phyloP scores from a whole-genome alignment of 345 rosid genomes.

The Brassica rapa region DNA sequence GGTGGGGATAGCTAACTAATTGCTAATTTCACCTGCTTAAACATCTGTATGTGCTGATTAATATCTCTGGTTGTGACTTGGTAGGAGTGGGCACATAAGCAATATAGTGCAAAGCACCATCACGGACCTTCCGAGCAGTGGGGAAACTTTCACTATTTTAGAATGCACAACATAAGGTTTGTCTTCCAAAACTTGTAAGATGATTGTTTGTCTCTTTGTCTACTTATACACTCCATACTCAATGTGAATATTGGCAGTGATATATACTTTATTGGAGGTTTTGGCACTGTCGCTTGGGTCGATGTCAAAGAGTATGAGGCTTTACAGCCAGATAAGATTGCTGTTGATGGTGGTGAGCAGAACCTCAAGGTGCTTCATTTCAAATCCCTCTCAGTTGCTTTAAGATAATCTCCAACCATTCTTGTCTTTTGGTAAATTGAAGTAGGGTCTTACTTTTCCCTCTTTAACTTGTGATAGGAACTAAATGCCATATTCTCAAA shows the following conservation, averaged over 20 bases:
- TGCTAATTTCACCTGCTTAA: not conserved
- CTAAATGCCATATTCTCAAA: conserved; percentile 81
- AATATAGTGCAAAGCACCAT: conserved; percentile 81
- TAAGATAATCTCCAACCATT: not conserved
- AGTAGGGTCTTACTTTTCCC: not conserved
- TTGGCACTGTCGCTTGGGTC: conserved; percentile 99
- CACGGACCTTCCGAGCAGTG: conserved; percentile 92
- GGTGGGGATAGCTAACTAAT: conserved; percentile 41
- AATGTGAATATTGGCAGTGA: conserved; percentile 53
- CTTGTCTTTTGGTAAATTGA: not conserved
- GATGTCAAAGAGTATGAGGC: conserved; percentile 85
- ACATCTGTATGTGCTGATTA: not conserved
- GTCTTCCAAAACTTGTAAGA: conserved; percentile 2
- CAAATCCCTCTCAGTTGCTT: not conserved
- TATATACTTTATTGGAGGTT: conserved; percentile 97
- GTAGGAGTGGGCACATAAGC: conserved; percentile 99
- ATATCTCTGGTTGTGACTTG: conserved; percentile 32
- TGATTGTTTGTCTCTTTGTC: not conserved
- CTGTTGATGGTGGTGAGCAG: conserved; percentile 93
- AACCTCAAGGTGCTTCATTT: conserved; percentile 66
- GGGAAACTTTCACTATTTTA: conserved; percentile 94
- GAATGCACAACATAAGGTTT: conserved; percentile 94
- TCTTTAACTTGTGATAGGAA: conserved; percentile 8
- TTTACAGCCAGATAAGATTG: conserved; percentile 87
- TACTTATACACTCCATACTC: not conserved